These are phyloP conservation scores for Sporothrix luriei DNA, from an alignment of 2,329 filamentous ascomycete genomes.

Conservation along the genomic window DNA sequence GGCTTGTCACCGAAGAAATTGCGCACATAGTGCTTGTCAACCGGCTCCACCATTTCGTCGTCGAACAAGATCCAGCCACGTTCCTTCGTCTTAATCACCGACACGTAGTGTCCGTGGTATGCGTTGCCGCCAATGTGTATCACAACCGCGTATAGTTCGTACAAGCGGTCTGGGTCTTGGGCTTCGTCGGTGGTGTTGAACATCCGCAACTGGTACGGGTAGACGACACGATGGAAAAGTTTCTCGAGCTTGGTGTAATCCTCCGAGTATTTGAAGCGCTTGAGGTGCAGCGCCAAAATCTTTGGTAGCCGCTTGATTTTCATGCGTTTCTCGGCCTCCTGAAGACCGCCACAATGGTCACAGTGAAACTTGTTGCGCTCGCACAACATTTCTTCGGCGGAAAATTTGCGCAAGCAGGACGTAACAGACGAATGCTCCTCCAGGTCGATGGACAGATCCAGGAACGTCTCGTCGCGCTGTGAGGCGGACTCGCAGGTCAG, in stretches of 20 bases:
- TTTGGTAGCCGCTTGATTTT: constrained; percentile 95
- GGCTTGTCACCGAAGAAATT: constrained; percentile 97
- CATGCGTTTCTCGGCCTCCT: constrained; percentile 99
- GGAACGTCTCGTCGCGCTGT: constrained; percentile 90
- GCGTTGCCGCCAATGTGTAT: constrained; percentile 96
- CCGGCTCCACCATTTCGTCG: constrained; percentile 97
- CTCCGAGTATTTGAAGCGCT: constrained; percentile 98
- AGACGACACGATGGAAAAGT: constrained; percentile 93
- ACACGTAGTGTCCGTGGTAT: constrained; percentile 96
- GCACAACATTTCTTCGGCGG: constrained; percentile 96
- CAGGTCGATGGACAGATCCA: constrained; percentile 93
- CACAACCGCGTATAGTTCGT: constrained; percentile 95
- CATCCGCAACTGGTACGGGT: constrained; percentile 92
- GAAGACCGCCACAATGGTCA: constrained; percentile 91
- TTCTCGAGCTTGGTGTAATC: constrained; percentile 93
- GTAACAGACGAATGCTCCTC: constrained; percentile 96
- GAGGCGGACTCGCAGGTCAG: constrained; percentile 95
- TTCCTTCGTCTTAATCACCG: constrained; percentile 96
- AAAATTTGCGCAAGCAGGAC: constrained; percentile 92
- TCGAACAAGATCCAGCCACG: constrained; percentile 95
- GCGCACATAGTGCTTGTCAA: constrained; percentile 91
- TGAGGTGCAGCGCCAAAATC: constrained; percentile 88
- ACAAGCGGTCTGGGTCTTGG: constrained; percentile 87
- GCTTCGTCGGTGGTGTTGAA: constrained; percentile 98
- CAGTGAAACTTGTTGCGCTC: constrained; percentile 99